phyloP scores from a whole-genome alignment of 2,329 filamentous ascomycete species.

The Ophiosphaerella herpotricha region DNA sequence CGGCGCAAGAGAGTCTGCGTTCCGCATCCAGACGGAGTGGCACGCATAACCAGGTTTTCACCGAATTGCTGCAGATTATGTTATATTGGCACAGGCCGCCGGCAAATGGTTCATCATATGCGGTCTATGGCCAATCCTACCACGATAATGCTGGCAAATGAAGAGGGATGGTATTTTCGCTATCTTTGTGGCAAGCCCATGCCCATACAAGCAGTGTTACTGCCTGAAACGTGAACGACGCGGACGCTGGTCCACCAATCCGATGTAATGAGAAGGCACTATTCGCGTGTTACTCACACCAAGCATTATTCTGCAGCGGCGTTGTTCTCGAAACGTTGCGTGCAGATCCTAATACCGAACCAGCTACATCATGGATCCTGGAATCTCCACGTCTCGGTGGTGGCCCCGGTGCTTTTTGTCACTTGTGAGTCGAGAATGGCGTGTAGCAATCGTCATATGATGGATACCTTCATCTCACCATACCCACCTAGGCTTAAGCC shows the following conservation, averaged over 20 bases:
- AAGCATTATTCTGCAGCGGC: constrained; percentile 2
- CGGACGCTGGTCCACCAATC: constrained; percentile 4
- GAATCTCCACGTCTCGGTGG: constrained; percentile 13
- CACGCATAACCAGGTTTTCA: constrained; percentile 1
- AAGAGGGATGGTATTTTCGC: constrained; percentile 6
- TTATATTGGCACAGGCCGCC: constrained; percentile 5
- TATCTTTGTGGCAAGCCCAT: constrained; percentile 2
- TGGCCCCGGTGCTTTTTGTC: not conserved
- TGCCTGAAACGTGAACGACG: constrained; percentile 14
- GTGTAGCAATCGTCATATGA: not conserved
- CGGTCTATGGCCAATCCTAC: constrained; percentile 5
- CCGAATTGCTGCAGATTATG: constrained; percentile 4
- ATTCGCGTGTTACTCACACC: not conserved
- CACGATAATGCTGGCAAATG: constrained; percentile 13
- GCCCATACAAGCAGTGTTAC: constrained; percentile 3
- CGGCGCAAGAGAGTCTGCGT: not conserved
- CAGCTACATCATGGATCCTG: constrained; percentile 16
- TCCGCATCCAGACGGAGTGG: constrained; percentile 1
- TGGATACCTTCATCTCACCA: not conserved
- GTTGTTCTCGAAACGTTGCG: constrained; percentile 14
- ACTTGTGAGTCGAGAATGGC: not conserved
- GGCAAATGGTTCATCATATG: constrained; percentile 14
- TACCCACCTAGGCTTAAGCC: constrained; percentile 1
- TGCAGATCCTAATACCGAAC: constrained; percentile 12
- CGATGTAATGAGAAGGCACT: not conserved